Conservation (phyloP, 345 rosid genomes). For the Salix exigua region DNA sequence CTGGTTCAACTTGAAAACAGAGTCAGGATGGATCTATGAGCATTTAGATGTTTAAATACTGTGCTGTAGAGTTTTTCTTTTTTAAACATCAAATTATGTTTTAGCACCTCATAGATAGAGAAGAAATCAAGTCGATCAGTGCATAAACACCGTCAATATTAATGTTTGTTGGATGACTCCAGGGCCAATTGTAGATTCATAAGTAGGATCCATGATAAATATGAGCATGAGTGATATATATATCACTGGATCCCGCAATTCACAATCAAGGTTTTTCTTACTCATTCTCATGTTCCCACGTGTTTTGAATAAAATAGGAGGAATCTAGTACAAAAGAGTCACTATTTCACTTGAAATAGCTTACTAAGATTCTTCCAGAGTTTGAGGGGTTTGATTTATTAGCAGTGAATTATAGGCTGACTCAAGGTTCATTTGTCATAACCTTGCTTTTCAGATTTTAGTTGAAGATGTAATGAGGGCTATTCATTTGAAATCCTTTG, state of each 20-base stretch:
- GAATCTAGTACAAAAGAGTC: not conserved
- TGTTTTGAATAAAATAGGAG: not conserved
- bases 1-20: not conserved
- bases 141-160: no score
- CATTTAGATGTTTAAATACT: not conserved
- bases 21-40: not conserved
- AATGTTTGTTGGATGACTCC: no score
- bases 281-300: not conserved
- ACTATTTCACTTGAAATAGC: no score
- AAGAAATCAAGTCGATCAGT: no score
- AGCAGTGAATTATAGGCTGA: not conserved
- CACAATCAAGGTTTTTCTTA: not conserved
- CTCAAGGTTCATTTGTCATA: not conserved
- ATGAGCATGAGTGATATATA: not conserved
- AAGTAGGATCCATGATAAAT: not conserved
- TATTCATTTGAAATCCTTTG: slow-evolving; percentile 78
- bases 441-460: slow-evolving; percentile 38
- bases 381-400: not conserved
- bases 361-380: not conserved
- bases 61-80: not conserved
- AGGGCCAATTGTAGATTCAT: not conserved
- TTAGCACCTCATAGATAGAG: no score
- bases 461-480: slow-evolving; percentile 74
- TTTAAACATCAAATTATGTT: not conserved
- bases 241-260: not conserved